These are phyloP conservation scores for Miscanthus lutarioriparius DNA, from an alignment of 176 grass and related monocot genomes.

Conservation along the genomic window DNA sequence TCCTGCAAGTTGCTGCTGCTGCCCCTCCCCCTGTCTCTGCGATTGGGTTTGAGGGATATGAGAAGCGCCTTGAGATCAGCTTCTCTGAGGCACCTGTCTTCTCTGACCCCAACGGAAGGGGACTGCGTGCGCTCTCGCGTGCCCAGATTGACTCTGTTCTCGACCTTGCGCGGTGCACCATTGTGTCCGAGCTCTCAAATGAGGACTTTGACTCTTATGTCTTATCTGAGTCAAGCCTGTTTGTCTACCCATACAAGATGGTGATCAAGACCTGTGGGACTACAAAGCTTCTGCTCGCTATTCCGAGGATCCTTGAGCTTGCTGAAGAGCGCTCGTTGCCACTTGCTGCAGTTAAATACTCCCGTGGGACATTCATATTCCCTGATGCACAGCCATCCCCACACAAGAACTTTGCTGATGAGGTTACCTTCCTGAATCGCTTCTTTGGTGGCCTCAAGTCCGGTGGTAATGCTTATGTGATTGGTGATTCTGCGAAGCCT, in stretches of 20 bases:
- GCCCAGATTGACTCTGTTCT: slow-evolving; percentile 61
- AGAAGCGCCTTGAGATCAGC: slow-evolving; percentile 68
- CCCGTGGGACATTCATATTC: slow-evolving; percentile 57
- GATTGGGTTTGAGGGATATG: slow-evolving; percentile 68
- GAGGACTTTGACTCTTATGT: slow-evolving; percentile 53
- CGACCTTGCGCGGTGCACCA: slow-evolving; percentile 57
- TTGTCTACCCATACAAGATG: slow-evolving; percentile 59
- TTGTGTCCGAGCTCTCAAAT: slow-evolving; percentile 59
- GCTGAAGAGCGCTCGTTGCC: slow-evolving; percentile 36
- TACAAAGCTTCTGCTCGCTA: slow-evolving; percentile 52
- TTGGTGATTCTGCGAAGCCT: slow-evolving; percentile 44
- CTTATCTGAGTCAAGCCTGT: slow-evolving; percentile 65
- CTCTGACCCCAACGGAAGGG: slow-evolving; percentile 52
- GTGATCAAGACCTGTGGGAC: slow-evolving; percentile 73
- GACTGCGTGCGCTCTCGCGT: slow-evolving; percentile 46
- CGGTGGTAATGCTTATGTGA: slow-evolving; percentile 47
- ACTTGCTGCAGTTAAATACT: slow-evolving; percentile 51
- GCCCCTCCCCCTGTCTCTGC: slow-evolving; percentile 28
- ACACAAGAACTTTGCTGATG: slow-evolving; percentile 52
- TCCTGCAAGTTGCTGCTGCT: slow-evolving; percentile 19
- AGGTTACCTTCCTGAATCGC: slow-evolving; percentile 42
- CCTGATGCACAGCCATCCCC: slow-evolving; percentile 57
- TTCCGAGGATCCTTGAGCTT: slow-evolving; percentile 59
- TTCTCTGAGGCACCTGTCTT: slow-evolving; percentile 60
- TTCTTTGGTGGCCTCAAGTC: slow-evolving; percentile 50